phyloP scores from a whole-genome alignment of 2,329 filamentous ascomycete species.

The Aspergillus quadrilineatus region DNA sequence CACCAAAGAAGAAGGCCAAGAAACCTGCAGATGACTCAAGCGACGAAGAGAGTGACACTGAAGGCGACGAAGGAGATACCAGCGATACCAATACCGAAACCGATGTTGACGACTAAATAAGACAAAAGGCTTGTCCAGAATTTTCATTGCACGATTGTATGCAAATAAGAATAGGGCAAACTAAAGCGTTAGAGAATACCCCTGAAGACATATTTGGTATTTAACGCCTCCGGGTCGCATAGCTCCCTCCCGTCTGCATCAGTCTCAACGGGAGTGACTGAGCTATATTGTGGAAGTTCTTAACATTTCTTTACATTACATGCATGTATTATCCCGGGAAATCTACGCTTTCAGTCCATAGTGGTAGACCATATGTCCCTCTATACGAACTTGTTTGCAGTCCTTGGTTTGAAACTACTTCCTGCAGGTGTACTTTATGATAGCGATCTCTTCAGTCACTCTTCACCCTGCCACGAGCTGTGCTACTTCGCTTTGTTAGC shows the following conservation, averaged over 20 bases:
- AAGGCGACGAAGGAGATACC: constrained; percentile 60
- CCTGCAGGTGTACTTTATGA: not conserved
- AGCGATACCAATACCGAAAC: constrained; percentile 69
- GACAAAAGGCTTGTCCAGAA: not conserved
- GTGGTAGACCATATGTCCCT: not conserved
- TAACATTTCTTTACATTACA: not conserved
- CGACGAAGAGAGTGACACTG: constrained; percentile 62
- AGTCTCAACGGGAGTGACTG: too few species aligned
- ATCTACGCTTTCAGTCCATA: not conserved
- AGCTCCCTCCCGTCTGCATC: too few species aligned
- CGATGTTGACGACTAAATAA: constrained; percentile 65
- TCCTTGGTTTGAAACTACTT: too few species aligned
- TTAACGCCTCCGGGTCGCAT: too few species aligned
- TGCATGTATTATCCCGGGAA: not conserved
- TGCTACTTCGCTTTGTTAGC: too few species aligned
- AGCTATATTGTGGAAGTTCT: not conserved
- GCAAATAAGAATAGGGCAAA: not conserved
- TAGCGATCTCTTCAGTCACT: too few species aligned
- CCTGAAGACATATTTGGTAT: not conserved
- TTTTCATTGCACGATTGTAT: not conserved
- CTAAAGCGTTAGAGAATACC: not conserved
- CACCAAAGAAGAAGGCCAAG: constrained; percentile 60
- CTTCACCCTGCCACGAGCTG: too few species aligned
- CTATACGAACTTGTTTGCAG: not conserved
- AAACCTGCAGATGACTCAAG: constrained; percentile 57